A percentile compares a stretch with the other conserved stretches of the same genome.
Evolutionary conservation across 352 stramenopile genomes (phyloP).

Genomic region (Elongisporangium undulatum): DNA sequence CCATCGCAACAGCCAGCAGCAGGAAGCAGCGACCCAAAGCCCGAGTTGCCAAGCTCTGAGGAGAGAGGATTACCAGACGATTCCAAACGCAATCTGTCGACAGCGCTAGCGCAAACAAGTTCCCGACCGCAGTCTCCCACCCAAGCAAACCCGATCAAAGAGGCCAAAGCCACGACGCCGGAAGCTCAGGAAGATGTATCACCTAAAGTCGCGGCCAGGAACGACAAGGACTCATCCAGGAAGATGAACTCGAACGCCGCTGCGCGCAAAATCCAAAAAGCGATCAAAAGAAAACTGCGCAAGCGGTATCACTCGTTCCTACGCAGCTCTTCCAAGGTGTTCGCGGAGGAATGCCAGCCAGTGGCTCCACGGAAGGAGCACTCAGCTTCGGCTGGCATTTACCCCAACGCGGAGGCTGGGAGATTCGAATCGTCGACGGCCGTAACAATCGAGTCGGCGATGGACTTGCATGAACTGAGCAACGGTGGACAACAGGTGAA

Average conservation of each 20-base stretch:
- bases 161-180: not conserved
- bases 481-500: not conserved
- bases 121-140: too few relatives aligned
- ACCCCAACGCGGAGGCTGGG: too few relatives aligned
- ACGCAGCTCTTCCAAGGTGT: slow-evolving; percentile 37
- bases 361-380: not conserved
- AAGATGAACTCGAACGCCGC: slow-evolving; percentile 16
- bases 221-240: slow-evolving; percentile 5
- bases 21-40: too few relatives aligned
- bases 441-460: not conserved
- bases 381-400: too few relatives aligned
- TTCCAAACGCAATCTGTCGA: too few relatives aligned
- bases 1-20: too few relatives aligned
- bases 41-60: too few relatives aligned
- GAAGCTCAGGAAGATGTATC: not conserved
- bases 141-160: too few relatives aligned
- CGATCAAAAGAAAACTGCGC: slow-evolving; percentile 34
- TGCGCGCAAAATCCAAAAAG: slow-evolving; percentile 39
- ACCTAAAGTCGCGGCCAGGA: not conserved
- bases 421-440: not conserved
- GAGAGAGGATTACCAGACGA: too few relatives aligned
- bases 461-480: not conserved
- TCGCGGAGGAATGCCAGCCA: slow-evolving; percentile 16
- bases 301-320: slow-evolving; percentile 31
- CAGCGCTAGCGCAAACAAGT: too few relatives aligned